Conservation (phyloP, 2,329 filamentous ascomycete species). For the Parastagonospora nodorum region DNA sequence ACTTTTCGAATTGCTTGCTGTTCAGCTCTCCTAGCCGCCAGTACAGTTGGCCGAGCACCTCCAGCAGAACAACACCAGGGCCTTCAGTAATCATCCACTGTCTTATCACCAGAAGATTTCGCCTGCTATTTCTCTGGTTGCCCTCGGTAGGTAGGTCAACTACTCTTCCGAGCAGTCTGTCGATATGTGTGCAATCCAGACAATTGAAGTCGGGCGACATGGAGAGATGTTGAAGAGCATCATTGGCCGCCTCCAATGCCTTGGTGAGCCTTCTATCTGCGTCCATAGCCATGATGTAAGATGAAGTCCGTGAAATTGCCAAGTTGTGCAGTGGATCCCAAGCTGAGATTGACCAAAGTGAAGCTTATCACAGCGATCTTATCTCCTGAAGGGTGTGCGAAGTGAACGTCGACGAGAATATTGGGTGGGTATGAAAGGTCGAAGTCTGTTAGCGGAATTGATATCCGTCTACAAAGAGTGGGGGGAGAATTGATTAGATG, state of each 20-base stretch:
- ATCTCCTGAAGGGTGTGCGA: conserved; percentile 12
- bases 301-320: not conserved
- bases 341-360: conserved; percentile 6
- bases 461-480: conserved; percentile 21
- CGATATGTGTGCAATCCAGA: conserved; percentile 42
- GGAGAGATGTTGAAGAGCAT: conserved; percentile 42
- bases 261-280: conserved; percentile 37
- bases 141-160: conserved; percentile 43
- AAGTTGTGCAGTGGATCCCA: conserved; percentile 1
- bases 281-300: conserved; percentile 27
- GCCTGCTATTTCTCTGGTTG: conserved; percentile 42
- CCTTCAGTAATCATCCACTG: conserved; percentile 44
- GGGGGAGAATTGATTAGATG: conserved; percentile 12
- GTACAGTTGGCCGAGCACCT: conserved; percentile 43
- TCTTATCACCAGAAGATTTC: conserved; percentile 40
- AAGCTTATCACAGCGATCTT: conserved; percentile 7
- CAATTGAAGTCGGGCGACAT: conserved; percentile 36
- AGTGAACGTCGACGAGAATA: conserved; percentile 15
- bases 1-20: conserved; percentile 44
- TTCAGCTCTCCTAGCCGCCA: conserved; percentile 44
- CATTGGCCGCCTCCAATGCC: conserved; percentile 39
- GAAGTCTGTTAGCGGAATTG: conserved; percentile 11
- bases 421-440: conserved; percentile 13
- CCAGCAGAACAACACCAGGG: conserved; percentile 37
- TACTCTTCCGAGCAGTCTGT: conserved; percentile 39